A percentile compares a stretch with the other conserved stretches of the same genome.
These are phyloP conservation scores for Parietaria judaica DNA, from an alignment of 306 rosid species.

Conservation along the genomic window DNA sequence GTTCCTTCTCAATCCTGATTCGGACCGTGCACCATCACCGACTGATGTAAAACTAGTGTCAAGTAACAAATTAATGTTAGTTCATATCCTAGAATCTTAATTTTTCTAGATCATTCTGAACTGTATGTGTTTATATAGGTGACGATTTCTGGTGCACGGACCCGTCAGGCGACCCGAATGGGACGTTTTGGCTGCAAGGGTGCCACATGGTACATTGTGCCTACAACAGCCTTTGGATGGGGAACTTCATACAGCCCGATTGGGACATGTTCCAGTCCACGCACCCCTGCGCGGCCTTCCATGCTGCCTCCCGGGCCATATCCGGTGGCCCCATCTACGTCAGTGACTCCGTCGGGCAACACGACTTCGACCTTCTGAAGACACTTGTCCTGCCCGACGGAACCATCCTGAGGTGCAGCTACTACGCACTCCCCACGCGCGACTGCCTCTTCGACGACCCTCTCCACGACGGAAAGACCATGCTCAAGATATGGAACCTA, in stretches of 20 bases:
- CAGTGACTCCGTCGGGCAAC: slow-evolving; percentile 69
- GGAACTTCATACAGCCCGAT: slow-evolving; percentile 86
- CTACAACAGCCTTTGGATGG: slow-evolving; percentile 94
- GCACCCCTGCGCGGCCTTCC: slow-evolving; percentile 89
- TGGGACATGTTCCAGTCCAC: slow-evolving; percentile 99
- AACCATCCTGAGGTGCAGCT: slow-evolving; percentile 64
- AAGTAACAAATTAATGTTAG: too few species aligned
- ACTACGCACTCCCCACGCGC: slow-evolving; percentile 76
- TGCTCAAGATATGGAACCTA: slow-evolving; percentile 94
- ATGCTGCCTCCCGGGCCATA: slow-evolving; percentile 91
- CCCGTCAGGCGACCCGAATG: slow-evolving; percentile 83
- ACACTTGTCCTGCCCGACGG: slow-evolving; percentile 79
- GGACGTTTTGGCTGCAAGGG: slow-evolving; percentile 94
- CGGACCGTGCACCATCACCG: too few species aligned
- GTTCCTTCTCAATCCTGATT: too few species aligned
- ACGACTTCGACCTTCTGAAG: slow-evolving; percentile 68
- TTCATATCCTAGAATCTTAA: too few species aligned
- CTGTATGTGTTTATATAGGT: slow-evolving; percentile 24
- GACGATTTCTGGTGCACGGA: slow-evolving; percentile 98
- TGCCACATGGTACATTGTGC: slow-evolving; percentile 99
- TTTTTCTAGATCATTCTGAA: too few species aligned
- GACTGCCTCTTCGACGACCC: slow-evolving; percentile 85
- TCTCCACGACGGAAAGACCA: slow-evolving; percentile 80
- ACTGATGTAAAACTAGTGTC: too few species aligned
- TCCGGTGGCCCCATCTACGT: slow-evolving; percentile 92